Evolutionary conservation across 495 filamentous ascomycete genomes (phyloP), one percentile per base, ranked within the genome.

Genomic region (Xylaria nigripes): DNA sequence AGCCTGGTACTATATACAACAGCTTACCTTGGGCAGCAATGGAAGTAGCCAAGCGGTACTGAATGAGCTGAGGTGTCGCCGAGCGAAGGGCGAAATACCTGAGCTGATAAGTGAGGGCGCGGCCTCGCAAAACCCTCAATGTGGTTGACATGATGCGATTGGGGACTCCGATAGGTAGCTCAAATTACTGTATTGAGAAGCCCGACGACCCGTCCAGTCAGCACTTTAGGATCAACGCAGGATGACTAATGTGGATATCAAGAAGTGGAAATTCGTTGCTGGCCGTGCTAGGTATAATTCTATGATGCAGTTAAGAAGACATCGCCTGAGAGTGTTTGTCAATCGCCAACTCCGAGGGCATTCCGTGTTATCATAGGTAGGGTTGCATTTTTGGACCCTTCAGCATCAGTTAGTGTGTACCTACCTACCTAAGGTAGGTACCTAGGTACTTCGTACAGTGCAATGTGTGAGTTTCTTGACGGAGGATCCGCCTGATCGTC

Each of bases 41-140:
- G 22, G 61, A 60, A 55, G 57, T 67, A 62, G 56, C 32, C 55
- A 53, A 58, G 25, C 64, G 59, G 50, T 40, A 2, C 48, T 32
- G 21, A 15, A 43, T 23, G 43, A 45, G 12, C 22, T 16, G 59
- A 29, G 30, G 25, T 30, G 54, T 7, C 22, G 13, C 46, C 52
- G 59, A 54, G 30, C 18, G 54, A 22, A 51, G 18, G 48, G 38
- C 30, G 32, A 54, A 13, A 42, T 62, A n/a, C 22, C 40, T 41
- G 25, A 46, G 47, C 48, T 43, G 29, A 34, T 16, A 48, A 18
- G 46, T 19, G 48, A 51, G 54, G 48, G 40, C 23, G n/a, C 48
- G 54, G 48, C 54, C 48, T 57, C 54, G 47, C 48, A 50, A 45
- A 18, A 48, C 10, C 34, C 54, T 27, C 23, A 57, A 42, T 3